Evolutionary conservation across 1,284 basidiomycete species (phyloP), one percentile per base, ranked within the genome.

Genomic region (Apiotrichum sp.): DNA sequence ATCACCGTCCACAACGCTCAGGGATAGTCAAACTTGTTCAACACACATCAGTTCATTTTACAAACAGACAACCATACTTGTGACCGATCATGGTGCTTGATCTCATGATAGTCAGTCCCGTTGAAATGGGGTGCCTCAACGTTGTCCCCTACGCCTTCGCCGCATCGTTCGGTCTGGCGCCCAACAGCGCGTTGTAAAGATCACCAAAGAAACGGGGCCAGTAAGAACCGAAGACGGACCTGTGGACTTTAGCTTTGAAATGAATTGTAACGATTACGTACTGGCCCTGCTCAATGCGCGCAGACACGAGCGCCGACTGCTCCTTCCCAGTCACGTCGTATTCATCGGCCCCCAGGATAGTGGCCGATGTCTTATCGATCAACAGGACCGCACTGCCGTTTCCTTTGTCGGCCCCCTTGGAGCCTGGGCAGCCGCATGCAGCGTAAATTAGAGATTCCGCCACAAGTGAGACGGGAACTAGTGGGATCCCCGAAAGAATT

Each of bases 401-500:
- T 34, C 53, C 45, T 2, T 41, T 32, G 8, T 34, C 32, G 10
- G n/a, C 40, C 5, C 33, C 11, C 39, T 41, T 34, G 40, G 49
- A 41, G 13, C 31, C 40, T 46, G 53, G 48, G 9, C 41, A 39
- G 41, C 55, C 39, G n/a, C 33, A 22, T 11, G 50, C 39, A 22
- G 39, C 32, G 34, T 56, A 53, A 22, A 58, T 36, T 38, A 62
- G 48, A 3, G 57, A 16, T 16, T 58, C 39, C 7, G 50, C 45
- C 13, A 61, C 53, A 6, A 48, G 31, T 1, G 39, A 29, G 11
- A 58, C 53, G 3, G 50, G 42, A 14, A 58, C 53, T 5, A 62
- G 51, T 3, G 60, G 60, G 8, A 58, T 47, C 16, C 60, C 57
- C 3, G 53, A 36, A 6, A 62, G 54, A 4, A 62, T 7, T 6